A percentile compares a stretch with the other conserved stretches of the same genome.
These are phyloP conservation scores for Neurospora sp. DNA, from an alignment of 2,329 filamentous ascomycete genomes.

Conservation along the genomic window DNA sequence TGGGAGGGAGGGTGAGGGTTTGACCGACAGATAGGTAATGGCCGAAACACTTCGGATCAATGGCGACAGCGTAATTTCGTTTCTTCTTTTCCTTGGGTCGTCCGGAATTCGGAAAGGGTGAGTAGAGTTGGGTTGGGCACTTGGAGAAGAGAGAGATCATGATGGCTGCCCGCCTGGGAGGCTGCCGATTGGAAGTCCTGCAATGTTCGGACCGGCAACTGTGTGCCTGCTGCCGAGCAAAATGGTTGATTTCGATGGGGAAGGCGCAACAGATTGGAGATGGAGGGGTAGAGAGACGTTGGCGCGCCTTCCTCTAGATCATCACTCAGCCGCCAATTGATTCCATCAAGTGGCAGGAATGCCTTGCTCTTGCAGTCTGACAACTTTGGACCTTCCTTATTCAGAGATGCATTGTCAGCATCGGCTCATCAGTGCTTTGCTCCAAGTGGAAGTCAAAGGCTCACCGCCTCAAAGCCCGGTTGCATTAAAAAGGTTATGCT, in stretches of 20 bases:
- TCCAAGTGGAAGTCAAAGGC: not conserved
- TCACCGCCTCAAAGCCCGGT: not conserved
- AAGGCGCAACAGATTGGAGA: too few relatives aligned
- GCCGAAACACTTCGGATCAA: not conserved
- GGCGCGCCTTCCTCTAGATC: not conserved
- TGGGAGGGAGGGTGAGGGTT: not conserved
- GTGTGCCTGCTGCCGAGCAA: not conserved
- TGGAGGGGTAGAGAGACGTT: not conserved
- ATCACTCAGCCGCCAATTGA: not conserved
- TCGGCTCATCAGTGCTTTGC: not conserved
- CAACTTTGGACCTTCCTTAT: not conserved
- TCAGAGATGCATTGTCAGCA: not conserved
- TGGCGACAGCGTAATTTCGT: not conserved
- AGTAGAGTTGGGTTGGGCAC: not conserved
- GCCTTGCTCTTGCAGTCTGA: not conserved
- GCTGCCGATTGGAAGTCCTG: slow-evolving; percentile 16
- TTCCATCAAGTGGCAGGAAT: not conserved
- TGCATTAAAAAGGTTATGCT: not conserved
- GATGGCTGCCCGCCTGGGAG: slow-evolving; percentile 1
- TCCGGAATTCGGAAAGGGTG: not conserved
- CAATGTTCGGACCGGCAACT: slow-evolving; percentile 3
- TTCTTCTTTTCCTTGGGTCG: not conserved
- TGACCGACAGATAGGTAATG: not conserved
- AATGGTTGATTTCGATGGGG: not conserved
- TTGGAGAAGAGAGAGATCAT: not conserved